phyloP scores from a whole-genome alignment of 768 basidiomycete species.

The Ramaria rubella region DNA sequence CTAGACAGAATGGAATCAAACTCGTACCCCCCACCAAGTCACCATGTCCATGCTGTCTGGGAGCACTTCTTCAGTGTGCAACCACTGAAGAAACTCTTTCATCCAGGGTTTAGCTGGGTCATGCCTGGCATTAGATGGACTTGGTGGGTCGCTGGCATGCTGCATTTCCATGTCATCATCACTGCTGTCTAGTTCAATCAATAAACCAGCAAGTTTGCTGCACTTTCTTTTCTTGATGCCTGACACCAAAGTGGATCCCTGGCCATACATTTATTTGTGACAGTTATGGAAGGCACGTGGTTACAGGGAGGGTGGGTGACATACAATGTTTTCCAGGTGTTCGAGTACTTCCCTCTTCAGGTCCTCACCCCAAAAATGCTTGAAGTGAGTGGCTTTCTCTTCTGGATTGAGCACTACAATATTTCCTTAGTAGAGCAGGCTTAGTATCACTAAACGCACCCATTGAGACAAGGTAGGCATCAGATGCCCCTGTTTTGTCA shows the following conservation, averaged over 20 bases:
- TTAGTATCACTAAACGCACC: not conserved
- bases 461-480: conserved; percentile 28
- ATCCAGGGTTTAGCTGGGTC: not conserved
- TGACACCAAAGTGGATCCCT: not conserved
- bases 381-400: not conserved
- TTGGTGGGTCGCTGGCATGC: not conserved
- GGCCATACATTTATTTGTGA: not conserved
- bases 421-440: not conserved
- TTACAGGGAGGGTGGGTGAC: not conserved
- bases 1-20: too few relatives aligned
- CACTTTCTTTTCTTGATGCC: not conserved
- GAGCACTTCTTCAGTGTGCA: too few relatives aligned
- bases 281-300: not conserved
- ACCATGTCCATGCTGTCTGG: not conserved
- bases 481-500: conserved; percentile 20
- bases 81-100: too few relatives aligned
- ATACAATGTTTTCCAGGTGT: not conserved
- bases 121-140: not conserved
- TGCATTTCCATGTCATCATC: not conserved
- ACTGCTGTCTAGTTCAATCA: not conserved
- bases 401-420: not conserved
- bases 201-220: not conserved
- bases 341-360: not conserved
- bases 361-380: not conserved
- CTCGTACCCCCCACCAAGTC: not conserved